Conservation (phyloP, 2,329 filamentous ascomycete genomes). For the Leptographium radiaticola region DNA sequence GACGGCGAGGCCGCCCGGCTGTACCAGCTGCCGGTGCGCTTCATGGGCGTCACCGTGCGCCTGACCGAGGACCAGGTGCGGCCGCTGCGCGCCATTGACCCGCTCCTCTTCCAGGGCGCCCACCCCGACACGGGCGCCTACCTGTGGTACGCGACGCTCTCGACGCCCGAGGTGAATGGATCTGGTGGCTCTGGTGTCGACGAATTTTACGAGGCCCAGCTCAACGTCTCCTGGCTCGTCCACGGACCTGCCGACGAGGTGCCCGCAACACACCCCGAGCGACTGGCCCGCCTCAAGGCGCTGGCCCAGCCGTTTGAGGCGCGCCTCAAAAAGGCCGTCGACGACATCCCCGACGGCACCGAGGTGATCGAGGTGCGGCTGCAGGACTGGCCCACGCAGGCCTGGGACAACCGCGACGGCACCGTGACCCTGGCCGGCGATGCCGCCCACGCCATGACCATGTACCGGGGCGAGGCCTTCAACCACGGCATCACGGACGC, state of each 20-base stretch:
- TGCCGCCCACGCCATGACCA: slow-evolving; percentile 46
- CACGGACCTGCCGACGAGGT: slow-evolving; percentile 8
- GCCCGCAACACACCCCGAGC: not conserved
- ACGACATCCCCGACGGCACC: slow-evolving; percentile 28
- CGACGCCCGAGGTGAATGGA: not conserved
- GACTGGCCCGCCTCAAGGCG: not conserved
- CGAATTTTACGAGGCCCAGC: slow-evolving; percentile 26
- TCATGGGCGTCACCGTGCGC: slow-evolving; percentile 12
- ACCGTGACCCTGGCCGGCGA: slow-evolving; percentile 37
- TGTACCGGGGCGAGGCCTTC: slow-evolving; percentile 30
- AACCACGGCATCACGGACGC: slow-evolving; percentile 29
- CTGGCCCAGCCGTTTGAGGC: not conserved
- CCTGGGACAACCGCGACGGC: slow-evolving; percentile 29
- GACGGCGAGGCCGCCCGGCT: slow-evolving; percentile 16
- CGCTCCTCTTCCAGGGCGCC: slow-evolving; percentile 39
- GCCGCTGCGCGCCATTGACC: slow-evolving; percentile 29
- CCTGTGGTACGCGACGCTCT: slow-evolving; percentile 33
- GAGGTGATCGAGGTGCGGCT: slow-evolving; percentile 21
- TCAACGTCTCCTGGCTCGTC: slow-evolving; percentile 33
- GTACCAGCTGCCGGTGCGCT: slow-evolving; percentile 20
- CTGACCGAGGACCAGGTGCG: slow-evolving; percentile 24
- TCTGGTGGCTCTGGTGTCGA: slow-evolving; percentile 17
- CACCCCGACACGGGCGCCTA: slow-evolving; percentile 36
- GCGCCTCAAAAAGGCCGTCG: slow-evolving; percentile 20
- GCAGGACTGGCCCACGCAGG: slow-evolving; percentile 20